phyloP scores from a whole-genome alignment of 495 filamentous ascomycete genomes.

The Trichoderma gamsii region DNA sequence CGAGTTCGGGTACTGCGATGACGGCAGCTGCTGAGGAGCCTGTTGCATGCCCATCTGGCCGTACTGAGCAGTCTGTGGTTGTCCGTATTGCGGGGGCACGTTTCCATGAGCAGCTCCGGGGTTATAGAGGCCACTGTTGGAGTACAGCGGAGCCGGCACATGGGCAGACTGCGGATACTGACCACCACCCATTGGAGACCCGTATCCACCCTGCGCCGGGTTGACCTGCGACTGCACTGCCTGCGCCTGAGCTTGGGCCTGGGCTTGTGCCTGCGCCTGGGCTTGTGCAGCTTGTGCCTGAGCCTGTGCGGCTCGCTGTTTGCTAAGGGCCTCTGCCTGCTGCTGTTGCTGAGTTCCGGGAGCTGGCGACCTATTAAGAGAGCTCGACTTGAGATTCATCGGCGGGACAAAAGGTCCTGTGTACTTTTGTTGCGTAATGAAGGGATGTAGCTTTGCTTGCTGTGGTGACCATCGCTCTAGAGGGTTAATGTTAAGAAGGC shows the following conservation, averaged over 20 bases:
- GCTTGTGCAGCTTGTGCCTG: constrained; percentile 33
- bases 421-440: constrained; percentile 98
- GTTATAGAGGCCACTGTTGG: constrained; percentile 59
- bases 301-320: constrained; percentile 69
- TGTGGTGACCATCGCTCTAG: constrained; percentile 97
- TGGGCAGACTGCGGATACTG: constrained; percentile 41
- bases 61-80: constrained; percentile 58
- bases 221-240: constrained; percentile 22
- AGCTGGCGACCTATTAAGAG: constrained; percentile 77
- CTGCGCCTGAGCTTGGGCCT: constrained; percentile 23
- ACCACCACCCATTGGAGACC: constrained; percentile 27
- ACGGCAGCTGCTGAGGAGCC: constrained; percentile 58
- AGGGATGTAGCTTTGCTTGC: constrained; percentile 94
- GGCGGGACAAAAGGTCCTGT: constrained; percentile 95
- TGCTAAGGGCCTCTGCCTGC: constrained; percentile 84
- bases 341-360: constrained; percentile 97
- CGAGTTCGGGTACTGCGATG: constrained; percentile 53
- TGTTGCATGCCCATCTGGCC: constrained; percentile 71
- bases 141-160: constrained; percentile 60
- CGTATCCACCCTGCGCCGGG: constrained; percentile 45
- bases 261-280: constrained; percentile 18
- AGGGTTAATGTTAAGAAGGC: constrained; percentile 88
- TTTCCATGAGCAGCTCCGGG: constrained; percentile 26
- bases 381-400: constrained; percentile 86
- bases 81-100: constrained; percentile 74